Conservation (phyloP, 2,329 filamentous ascomycete species). For the Aspergillus luchuensis region DNA sequence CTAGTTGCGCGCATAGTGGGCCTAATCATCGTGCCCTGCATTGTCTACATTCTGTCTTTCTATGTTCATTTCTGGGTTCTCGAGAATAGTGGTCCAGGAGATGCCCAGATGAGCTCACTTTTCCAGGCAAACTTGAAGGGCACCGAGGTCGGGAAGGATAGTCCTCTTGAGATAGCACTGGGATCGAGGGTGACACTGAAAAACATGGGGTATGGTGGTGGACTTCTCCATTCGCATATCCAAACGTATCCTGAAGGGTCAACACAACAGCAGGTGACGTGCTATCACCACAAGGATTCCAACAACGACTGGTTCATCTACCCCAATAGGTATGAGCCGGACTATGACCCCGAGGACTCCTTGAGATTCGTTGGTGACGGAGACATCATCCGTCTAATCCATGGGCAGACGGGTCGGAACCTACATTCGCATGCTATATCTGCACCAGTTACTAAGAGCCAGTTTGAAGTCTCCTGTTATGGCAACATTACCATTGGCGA, state of each 20-base stretch:
- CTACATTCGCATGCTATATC: constrained; percentile 90
- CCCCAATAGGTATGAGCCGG: constrained; percentile 76
- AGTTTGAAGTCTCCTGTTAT: constrained; percentile 93
- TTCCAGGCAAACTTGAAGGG: constrained; percentile 97
- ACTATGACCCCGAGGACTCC: constrained; percentile 71
- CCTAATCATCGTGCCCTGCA: constrained; percentile 82
- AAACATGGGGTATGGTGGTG: constrained; percentile 99
- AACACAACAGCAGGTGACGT: constrained; percentile 92
- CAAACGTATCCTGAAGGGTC: constrained; percentile 96
- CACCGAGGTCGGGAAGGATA: constrained; percentile 91
- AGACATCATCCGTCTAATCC: constrained; percentile 80
- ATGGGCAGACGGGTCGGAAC: constrained; percentile 94
- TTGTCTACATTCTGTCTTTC: constrained; percentile 95
- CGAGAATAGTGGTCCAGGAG: constrained; percentile 89
- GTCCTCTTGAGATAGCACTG: constrained; percentile 85
- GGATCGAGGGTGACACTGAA: constrained; percentile 92
- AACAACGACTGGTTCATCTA: constrained; percentile 99
- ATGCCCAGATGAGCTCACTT: constrained; percentile 99
- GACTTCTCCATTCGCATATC: constrained; percentile 92
- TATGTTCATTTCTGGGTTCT: constrained; percentile 92
- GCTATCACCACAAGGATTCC: constrained; percentile 98
- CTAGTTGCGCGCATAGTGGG: constrained; percentile 77
- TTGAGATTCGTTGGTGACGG: constrained; percentile 76
- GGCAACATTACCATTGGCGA: constrained; percentile 95
- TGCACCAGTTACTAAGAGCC: constrained; percentile 84